phyloP scores from a whole-genome alignment of 2,329 filamentous ascomycete genomes.

The Diaporthe nobilis region DNA sequence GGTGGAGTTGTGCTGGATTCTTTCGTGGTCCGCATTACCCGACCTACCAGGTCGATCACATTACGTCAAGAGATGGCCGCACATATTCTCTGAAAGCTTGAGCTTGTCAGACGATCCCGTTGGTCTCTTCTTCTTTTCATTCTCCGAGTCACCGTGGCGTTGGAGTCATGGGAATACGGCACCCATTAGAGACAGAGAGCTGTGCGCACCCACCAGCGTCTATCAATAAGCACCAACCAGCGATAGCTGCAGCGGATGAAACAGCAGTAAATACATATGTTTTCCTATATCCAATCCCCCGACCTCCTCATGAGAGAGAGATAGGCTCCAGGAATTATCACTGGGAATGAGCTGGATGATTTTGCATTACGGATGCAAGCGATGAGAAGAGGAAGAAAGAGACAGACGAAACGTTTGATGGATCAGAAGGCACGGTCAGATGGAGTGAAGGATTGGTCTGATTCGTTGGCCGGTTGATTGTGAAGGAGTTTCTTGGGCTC shows the following conservation, averaged over 20 bases:
- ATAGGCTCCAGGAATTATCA: neutral
- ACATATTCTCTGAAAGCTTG: neutral
- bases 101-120: neutral
- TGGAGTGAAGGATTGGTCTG: neutral
- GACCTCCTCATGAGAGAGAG: neutral
- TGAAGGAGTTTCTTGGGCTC: constrained; percentile 5
- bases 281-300: neutral
- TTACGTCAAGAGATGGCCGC: no score
- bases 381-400: neutral
- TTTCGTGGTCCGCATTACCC: neutral
- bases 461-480: neutral
- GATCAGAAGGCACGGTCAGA: neutral
- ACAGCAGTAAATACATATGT: constrained; percentile 11
- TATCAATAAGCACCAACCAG: neutral
- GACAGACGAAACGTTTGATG: neutral
- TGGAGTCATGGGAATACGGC: neutral
- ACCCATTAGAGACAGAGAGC: neutral
- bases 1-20: neutral
- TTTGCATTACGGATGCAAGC: neutral
- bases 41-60: neutral
- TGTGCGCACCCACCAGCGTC: neutral
- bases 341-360: constrained; percentile 2
- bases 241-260: neutral
- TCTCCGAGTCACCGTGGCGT: neutral
- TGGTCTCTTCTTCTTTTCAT: neutral